Evolutionary conservation across 495 filamentous ascomycete genomes (phyloP).

Genomic region (Chaetomium tenue): DNA sequence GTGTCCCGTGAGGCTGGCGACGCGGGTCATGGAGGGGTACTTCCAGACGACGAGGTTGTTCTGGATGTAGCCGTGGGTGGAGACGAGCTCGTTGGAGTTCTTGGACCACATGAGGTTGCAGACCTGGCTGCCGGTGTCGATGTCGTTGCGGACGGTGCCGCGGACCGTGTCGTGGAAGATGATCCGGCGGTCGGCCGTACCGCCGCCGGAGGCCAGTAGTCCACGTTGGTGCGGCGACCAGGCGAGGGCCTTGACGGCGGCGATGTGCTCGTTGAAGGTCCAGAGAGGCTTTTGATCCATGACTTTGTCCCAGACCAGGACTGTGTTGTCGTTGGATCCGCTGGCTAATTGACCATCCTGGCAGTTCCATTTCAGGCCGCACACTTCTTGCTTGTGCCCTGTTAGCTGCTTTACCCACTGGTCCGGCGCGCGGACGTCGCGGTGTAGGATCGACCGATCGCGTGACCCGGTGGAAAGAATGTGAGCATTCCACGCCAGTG

Average conservation of each 20-base stretch:
- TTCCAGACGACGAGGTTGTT: conserved; percentile 99
- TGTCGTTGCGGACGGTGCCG: conserved; percentile 71
- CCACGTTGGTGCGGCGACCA: conserved; percentile 96
- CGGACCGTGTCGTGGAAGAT: conserved; percentile 96
- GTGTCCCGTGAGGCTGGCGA: conserved; percentile 90
- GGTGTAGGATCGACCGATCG: conserved; percentile 89
- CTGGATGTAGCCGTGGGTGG: conserved; percentile 95
- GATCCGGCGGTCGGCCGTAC: conserved; percentile 91
- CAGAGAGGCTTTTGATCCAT: conserved; percentile 74
- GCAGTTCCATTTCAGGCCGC: conserved; percentile 95
- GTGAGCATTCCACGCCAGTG: conserved; percentile 96
- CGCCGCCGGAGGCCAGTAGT: conserved; percentile 90
- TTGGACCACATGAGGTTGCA: conserved; percentile 96
- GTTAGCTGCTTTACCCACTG: conserved; percentile 79
- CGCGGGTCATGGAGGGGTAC: conserved; percentile 95
- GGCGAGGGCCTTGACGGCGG: conserved; percentile 96
- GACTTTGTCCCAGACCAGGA: conserved; percentile 97
- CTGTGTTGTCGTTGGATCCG: conserved; percentile 96
- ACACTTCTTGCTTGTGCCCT: conserved; percentile 99
- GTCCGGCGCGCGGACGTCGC: conserved; percentile 90
- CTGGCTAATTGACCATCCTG: conserved; percentile 94
- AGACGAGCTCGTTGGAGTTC: conserved; percentile 95
- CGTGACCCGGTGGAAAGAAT: conserved; percentile 94
- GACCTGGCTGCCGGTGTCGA: conserved; percentile 94
- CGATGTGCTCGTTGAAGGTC: conserved; percentile 89